These are phyloP conservation scores for Coniophora puteana DNA, from an alignment of 1,284 basidiomycete genomes.

Conservation along the genomic window DNA sequence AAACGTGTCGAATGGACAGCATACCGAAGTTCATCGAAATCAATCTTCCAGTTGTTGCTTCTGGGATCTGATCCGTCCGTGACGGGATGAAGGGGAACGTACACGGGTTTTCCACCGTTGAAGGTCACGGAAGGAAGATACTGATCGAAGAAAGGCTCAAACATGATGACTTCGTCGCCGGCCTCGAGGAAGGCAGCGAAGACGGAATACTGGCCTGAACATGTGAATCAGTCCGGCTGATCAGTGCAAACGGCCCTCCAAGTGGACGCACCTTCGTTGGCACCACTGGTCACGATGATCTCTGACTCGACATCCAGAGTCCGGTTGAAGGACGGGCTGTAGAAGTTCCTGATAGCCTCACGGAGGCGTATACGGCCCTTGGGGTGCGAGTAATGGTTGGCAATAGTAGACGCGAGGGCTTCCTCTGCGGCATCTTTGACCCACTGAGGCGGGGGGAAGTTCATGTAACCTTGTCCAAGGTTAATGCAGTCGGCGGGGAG, in stretches of 20 bases:
- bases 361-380: conserved; percentile 84
- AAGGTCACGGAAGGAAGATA: conserved; percentile 91
- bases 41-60: conserved; percentile 83
- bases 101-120: conserved; percentile 91
- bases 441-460: conserved; percentile 84
- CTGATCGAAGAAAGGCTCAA: conserved; percentile 98
- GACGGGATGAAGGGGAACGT: conserved; percentile 92
- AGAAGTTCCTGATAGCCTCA: conserved; percentile 80
- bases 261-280: conserved; percentile 76
- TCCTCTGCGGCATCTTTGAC: conserved; percentile 73
- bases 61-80: conserved; percentile 49
- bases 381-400: conserved; percentile 91
- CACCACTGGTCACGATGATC: conserved; percentile 93
- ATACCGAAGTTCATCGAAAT: conserved; percentile 81
- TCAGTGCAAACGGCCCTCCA: neutral
- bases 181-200: conserved; percentile 85
- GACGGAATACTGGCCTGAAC: conserved; percentile 83
- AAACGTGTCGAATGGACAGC: conserved; percentile 13
- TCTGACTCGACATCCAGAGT: conserved; percentile 83
- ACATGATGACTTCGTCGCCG: conserved; percentile 97
- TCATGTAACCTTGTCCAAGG: conserved; percentile 95
- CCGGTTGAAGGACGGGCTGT: conserved; percentile 68
- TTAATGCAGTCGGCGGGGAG: conserved; percentile 87
- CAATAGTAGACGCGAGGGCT: conserved; percentile 63
- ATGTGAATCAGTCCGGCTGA: neutral